Percentiles rank a stretch among this genome's conserved stretches.
These are phyloP conservation scores for Williopsis jadinii DNA, from an alignment of 1,139 yeast species.

Conservation along the genomic window DNA sequence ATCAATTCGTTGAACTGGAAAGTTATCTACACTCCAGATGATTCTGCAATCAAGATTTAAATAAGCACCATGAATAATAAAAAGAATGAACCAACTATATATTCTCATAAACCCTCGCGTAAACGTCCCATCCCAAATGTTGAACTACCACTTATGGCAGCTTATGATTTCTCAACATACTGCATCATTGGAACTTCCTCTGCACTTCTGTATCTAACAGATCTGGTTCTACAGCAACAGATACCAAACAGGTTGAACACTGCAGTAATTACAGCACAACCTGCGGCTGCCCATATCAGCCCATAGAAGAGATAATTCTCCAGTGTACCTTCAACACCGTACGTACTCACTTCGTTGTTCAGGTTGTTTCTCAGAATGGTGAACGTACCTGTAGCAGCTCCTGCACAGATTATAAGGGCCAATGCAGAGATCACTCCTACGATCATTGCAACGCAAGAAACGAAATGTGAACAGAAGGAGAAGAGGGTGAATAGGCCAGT, in stretches of 20 bases:
- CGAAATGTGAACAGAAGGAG: constrained; percentile 29
- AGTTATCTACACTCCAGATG: constrained; percentile 56
- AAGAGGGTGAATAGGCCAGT: constrained; percentile 34
- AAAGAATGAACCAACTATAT: background rate
- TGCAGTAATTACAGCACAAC: constrained; percentile 29
- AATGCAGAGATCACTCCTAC: constrained; percentile 25
- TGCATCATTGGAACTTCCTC: constrained; percentile 16
- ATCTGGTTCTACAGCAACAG: constrained; percentile 31
- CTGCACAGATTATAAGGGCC: constrained; percentile 32
- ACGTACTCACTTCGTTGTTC: constrained; percentile 27
- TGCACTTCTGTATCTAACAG: no score
- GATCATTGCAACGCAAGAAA: constrained; percentile 26
- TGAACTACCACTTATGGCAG: no score
- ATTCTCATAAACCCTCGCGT: no score
- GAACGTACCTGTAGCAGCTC: constrained; percentile 38
- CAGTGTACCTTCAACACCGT: constrained; percentile 34
- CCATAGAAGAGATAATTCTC: constrained; percentile 30
- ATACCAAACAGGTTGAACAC: constrained; percentile 34
- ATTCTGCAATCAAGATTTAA: constrained; percentile 24
- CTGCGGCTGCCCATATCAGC: constrained; percentile 40
- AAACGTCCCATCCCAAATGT: no score
- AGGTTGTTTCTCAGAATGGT: constrained; percentile 30
- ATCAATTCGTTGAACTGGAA: constrained; percentile 55
- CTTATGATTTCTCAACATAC: constrained; percentile 11
- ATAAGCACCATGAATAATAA: background rate